phyloP scores from a whole-genome alignment of 1,284 basidiomycete species.

The Moesziomyces sp. region DNA sequence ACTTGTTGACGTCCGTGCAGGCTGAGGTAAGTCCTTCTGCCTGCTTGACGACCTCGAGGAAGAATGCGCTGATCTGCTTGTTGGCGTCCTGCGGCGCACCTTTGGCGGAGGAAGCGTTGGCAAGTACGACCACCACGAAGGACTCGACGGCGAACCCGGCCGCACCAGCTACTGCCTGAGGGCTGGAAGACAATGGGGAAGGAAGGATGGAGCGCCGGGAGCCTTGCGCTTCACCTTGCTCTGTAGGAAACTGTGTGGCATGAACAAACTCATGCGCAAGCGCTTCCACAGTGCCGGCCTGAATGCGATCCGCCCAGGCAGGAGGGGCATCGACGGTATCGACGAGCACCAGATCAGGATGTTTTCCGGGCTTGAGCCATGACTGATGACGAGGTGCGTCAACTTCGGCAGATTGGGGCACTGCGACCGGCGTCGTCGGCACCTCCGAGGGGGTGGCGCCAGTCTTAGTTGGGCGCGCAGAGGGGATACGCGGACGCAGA shows the following conservation, averaged over 20 bases:
- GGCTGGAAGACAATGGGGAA: slow-evolving; percentile 3
- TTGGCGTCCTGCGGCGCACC: not conserved
- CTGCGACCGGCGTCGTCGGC: slow-evolving; percentile 8
- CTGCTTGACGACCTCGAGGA: slow-evolving; percentile 14
- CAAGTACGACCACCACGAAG: slow-evolving; percentile 19
- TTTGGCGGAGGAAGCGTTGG: slow-evolving; percentile 4
- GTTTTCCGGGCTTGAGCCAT: slow-evolving; percentile 49
- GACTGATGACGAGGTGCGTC: slow-evolving; percentile 10
- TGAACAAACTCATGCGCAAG: slow-evolving; percentile 64
- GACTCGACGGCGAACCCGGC: slow-evolving; percentile 9
- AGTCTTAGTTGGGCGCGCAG: slow-evolving; percentile 21
- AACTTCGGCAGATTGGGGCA: not conserved
- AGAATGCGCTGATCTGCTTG: slow-evolving; percentile 6
- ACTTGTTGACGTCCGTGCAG: not conserved
- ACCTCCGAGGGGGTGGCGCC: not conserved
- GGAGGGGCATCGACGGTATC: slow-evolving; percentile 31
- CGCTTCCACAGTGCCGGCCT: slow-evolving; percentile 48
- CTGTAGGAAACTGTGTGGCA: slow-evolving; percentile 50
- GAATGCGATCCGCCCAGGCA: slow-evolving; percentile 55
- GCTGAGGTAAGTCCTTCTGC: slow-evolving; percentile 12
- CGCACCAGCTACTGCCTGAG: not conserved
- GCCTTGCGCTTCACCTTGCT: not conserved
- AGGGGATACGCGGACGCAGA: slow-evolving; percentile 22
- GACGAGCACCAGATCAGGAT: slow-evolving; percentile 53
- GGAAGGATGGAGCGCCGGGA: slow-evolving; percentile 16